phyloP scores from a whole-genome alignment of 2,329 filamentous ascomycete species.

The Knoxdaviesia capensis region DNA sequence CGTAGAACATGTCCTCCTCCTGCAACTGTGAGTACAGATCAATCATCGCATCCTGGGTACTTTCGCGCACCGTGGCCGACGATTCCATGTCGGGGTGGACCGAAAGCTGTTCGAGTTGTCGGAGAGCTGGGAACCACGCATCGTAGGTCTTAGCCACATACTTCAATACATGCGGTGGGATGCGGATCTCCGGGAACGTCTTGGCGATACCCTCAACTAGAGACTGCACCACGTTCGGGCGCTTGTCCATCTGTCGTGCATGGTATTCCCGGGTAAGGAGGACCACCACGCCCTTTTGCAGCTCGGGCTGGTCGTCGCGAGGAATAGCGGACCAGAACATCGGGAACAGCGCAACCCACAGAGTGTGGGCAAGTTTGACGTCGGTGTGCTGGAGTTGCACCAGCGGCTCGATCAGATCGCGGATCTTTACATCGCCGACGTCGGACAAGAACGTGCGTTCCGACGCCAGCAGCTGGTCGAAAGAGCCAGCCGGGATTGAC shows the following conservation, averaged over 20 bases:
- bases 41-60: slow-evolving; percentile 86
- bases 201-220: slow-evolving; percentile 74
- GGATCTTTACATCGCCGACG: slow-evolving; percentile 66
- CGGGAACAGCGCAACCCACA: slow-evolving; percentile 84
- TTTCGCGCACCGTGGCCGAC: slow-evolving; percentile 56
- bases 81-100: slow-evolving; percentile 74
- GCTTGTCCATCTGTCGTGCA: slow-evolving; percentile 77
- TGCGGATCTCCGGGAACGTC: slow-evolving; percentile 70
- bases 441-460: slow-evolving; percentile 74
- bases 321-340: slow-evolving; percentile 81
- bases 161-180: slow-evolving; percentile 91
- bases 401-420: slow-evolving; percentile 77
- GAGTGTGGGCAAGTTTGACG: slow-evolving; percentile 57
- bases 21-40: slow-evolving; percentile 80
- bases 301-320: slow-evolving; percentile 72
- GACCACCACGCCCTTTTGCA: slow-evolving; percentile 79
- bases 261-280: slow-evolving; percentile 92
- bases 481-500: slow-evolving; percentile 9
- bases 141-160: slow-evolving; percentile 88
- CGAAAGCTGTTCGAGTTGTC: slow-evolving; percentile 75
- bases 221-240: slow-evolving; percentile 88
- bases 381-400: slow-evolving; percentile 86
- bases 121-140: slow-evolving; percentile 87
- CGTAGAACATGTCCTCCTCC: slow-evolving; percentile 95
- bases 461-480: slow-evolving; percentile 57